A percentile compares a stretch with the other conserved stretches of the same genome.
Evolutionary conservation across 2,329 filamentous ascomycete species (phyloP).

Genomic region (Cadophora sp.): DNA sequence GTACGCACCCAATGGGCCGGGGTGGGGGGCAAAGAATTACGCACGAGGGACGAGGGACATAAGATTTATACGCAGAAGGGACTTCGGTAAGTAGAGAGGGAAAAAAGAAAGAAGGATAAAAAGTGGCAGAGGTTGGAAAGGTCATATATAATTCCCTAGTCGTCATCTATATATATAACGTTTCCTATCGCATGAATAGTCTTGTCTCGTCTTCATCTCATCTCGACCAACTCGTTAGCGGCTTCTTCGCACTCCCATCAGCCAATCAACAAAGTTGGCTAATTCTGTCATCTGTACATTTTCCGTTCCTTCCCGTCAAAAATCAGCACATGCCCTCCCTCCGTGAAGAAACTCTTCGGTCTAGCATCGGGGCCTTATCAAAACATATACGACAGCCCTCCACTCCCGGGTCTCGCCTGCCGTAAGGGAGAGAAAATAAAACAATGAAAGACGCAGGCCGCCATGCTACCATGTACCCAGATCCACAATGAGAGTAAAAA

Average conservation of each 20-base stretch:
- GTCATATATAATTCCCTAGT: slow-evolving; percentile 7
- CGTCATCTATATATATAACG: slow-evolving; percentile 12
- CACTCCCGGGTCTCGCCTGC: background rate
- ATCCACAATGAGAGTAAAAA: slow-evolving; percentile 9
- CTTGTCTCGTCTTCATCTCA: slow-evolving; percentile 8
- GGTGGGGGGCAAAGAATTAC: too few species aligned
- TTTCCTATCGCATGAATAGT: background rate
- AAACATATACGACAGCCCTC: slow-evolving; percentile 12
- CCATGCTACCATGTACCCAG: slow-evolving; percentile 7
- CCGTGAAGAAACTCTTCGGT: background rate
- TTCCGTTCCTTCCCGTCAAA: background rate
- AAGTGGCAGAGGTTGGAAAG: background rate
- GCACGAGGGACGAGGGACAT: too few species aligned
- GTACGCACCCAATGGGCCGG: too few species aligned
- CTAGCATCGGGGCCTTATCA: slow-evolving; percentile 11
- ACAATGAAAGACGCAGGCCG: background rate
- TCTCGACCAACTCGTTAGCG: background rate
- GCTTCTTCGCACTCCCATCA: background rate
- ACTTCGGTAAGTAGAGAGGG: too few species aligned
- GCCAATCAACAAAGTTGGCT: background rate
- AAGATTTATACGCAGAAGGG: too few species aligned
- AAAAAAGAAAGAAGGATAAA: too few species aligned
- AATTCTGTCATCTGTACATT: slow-evolving; percentile 8
- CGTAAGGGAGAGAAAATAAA: background rate
- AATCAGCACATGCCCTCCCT: background rate